Conservation (phyloP, 2,329 filamentous ascomycete species). For the Podosphaera aphanis region DNA sequence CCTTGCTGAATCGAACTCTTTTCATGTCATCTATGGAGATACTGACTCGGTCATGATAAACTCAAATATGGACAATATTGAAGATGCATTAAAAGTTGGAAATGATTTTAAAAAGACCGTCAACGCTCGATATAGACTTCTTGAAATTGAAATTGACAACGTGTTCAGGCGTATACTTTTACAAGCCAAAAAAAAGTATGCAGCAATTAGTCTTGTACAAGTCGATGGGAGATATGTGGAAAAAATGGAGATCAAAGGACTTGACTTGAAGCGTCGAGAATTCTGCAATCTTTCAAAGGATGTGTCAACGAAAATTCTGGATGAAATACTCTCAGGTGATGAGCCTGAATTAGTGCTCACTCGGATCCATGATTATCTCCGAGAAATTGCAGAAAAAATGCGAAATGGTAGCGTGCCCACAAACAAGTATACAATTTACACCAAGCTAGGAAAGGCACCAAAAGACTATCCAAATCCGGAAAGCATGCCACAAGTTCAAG, state of each 20-base stretch:
- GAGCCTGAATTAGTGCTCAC: constrained; percentile 72
- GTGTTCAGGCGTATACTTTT: constrained; percentile 80
- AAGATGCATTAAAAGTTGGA: constrained; percentile 74
- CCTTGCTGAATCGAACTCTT: constrained; percentile 68
- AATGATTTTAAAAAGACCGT: constrained; percentile 87
- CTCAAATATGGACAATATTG: constrained; percentile 82
- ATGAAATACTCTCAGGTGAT: constrained; percentile 83
- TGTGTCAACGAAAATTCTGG: constrained; percentile 69
- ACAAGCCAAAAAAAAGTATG: constrained; percentile 98
- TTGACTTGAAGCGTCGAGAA: constrained; percentile 94
- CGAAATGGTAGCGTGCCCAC: constrained; percentile 50
- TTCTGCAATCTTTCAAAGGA: constrained; percentile 93
- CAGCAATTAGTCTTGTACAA: constrained; percentile 81
- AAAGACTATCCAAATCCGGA: constrained; percentile 85
- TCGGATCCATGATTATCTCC: constrained; percentile 80
- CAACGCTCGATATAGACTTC: constrained; percentile 73
- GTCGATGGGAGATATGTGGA: constrained; percentile 75
- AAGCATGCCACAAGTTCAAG: constrained; percentile 91
- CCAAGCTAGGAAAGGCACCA: constrained; percentile 84
- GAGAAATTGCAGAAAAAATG: constrained; percentile 69
- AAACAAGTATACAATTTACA: constrained; percentile 92
- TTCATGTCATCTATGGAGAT: constrained; percentile 95
- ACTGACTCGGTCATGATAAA: constrained; percentile 99
- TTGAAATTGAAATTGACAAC: constrained; percentile 97
- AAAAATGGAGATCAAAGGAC: constrained; percentile 91